Evolutionary conservation across 2,329 filamentous ascomycete genomes (phyloP).

Genomic region (Emericellopsis atlantica): DNA sequence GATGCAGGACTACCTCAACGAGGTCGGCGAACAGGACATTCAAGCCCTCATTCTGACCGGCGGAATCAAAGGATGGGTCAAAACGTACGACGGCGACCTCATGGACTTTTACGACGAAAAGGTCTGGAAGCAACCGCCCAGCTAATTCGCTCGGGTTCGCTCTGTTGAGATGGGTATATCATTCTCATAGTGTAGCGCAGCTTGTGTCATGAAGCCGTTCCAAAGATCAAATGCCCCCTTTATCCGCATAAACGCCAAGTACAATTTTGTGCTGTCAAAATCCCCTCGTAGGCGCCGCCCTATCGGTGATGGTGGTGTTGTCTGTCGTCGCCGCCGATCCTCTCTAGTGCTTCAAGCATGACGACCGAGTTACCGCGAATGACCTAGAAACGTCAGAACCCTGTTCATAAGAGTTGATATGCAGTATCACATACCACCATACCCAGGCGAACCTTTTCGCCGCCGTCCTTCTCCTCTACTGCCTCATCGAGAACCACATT

Average conservation of each 20-base stretch:
- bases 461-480: constrained; percentile 83
- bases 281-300: background rate
- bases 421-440: constrained; percentile 61
- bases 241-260: constrained; percentile 3
- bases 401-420: background rate
- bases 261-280: background rate
- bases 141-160: background rate
- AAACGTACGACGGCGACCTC: constrained; percentile 24
- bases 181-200: background rate
- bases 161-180: background rate
- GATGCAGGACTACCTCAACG: constrained; percentile 38
- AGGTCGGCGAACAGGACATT: constrained; percentile 24
- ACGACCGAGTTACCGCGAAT: constrained; percentile 97
- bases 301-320: constrained; percentile 11
- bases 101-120: constrained; percentile 33
- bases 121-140: constrained; percentile 13
- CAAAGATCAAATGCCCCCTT: constrained; percentile 1
- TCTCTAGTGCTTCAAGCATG: constrained; percentile 78
- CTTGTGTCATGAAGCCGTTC: background rate
- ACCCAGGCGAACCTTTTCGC: constrained; percentile 80
- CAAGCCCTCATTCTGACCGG: constrained; percentile 34
- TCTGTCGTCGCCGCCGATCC: constrained; percentile 51
- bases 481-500: constrained; percentile 98
- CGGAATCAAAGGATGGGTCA: constrained; percentile 42
- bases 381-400: constrained; percentile 38